phyloP scores from a whole-genome alignment of 176 grass and related monocot genomes.

The Paspalum vaginatum region DNA sequence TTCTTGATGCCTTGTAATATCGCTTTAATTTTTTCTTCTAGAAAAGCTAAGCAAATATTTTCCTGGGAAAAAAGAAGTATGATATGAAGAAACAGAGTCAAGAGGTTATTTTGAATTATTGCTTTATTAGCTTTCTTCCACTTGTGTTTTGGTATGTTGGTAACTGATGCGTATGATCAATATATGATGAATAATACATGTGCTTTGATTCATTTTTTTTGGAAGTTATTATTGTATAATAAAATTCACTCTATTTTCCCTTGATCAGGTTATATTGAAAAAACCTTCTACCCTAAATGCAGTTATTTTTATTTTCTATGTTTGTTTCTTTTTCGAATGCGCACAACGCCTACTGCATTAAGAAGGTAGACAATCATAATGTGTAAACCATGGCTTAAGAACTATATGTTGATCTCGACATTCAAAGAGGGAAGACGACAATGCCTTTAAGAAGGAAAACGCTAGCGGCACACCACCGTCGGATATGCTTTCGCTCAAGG shows the following conservation, averaged over 20 bases:
- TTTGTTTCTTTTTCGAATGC: no score
- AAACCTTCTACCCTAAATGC: no score
- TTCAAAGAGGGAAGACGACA: no score
- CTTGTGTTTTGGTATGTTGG: neutral
- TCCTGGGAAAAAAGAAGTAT: neutral
- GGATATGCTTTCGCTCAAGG: no score
- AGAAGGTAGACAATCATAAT: no score
- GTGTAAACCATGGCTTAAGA: no score
- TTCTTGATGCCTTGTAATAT: constrained; percentile 25
- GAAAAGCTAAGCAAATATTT: neutral
- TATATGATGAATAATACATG: neutral
- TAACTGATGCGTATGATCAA: neutral
- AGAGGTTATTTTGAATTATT: neutral
- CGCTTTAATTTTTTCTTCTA: neutral
- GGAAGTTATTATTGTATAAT: neutral
- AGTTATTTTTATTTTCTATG: no score
- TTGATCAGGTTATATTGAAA: neutral
- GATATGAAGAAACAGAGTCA: neutral
- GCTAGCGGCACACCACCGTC: no score
- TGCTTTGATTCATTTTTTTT: neutral
- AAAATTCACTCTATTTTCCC: neutral
- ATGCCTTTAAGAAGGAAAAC: no score
- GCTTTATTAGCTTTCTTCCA: neutral
- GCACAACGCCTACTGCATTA: no score
- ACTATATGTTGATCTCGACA: no score